phyloP scores from a whole-genome alignment of 495 filamentous ascomycete species.

The Penicillium nucicola region DNA sequence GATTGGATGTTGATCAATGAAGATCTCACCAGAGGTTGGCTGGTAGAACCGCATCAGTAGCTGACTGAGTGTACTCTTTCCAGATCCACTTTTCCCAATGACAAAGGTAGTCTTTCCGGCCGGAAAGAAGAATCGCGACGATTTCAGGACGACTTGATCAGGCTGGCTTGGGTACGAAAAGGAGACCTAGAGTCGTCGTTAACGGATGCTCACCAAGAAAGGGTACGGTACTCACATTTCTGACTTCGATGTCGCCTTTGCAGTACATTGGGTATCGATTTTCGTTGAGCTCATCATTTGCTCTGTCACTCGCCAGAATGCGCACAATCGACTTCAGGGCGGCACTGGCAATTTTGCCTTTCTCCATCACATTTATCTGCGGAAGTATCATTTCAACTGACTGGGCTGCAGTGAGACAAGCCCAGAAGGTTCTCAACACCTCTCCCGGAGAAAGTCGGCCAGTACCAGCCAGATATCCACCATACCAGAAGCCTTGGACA shows the following conservation, averaged over 20 bases:
- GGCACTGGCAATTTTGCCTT: constrained; percentile 72
- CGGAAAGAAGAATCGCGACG: constrained; percentile 63
- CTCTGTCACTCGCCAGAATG: constrained; percentile 5
- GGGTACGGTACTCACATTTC: constrained; percentile 53
- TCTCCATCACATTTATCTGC: constrained; percentile 70
- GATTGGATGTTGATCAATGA: constrained; percentile 65
- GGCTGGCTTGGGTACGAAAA: constrained; percentile 83
- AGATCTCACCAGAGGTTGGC: constrained; percentile 61
- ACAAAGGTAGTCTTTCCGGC: constrained; percentile 75
- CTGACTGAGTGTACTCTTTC: constrained; percentile 87
- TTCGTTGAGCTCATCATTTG: constrained; percentile 14
- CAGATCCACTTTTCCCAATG: constrained; percentile 83
- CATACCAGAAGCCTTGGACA: constrained; percentile 90
- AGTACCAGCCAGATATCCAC: constrained; percentile 58
- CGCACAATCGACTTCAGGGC: constrained; percentile 49
- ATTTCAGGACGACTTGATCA: constrained; percentile 56
- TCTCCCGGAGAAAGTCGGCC: constrained; percentile 59
- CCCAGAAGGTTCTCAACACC: constrained; percentile 83
- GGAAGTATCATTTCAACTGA: constrained; percentile 70
- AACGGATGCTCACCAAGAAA: background rate
- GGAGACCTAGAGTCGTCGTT: constrained; percentile 46
- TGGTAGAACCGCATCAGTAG: constrained; percentile 75
- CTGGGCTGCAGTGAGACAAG: constrained; percentile 71
- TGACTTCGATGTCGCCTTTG: constrained; percentile 66
- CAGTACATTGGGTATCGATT: constrained; percentile 37